Conservation (phyloP, 108 stramenopile genomes). For the Chaetoceros tenuissimus region DNA sequence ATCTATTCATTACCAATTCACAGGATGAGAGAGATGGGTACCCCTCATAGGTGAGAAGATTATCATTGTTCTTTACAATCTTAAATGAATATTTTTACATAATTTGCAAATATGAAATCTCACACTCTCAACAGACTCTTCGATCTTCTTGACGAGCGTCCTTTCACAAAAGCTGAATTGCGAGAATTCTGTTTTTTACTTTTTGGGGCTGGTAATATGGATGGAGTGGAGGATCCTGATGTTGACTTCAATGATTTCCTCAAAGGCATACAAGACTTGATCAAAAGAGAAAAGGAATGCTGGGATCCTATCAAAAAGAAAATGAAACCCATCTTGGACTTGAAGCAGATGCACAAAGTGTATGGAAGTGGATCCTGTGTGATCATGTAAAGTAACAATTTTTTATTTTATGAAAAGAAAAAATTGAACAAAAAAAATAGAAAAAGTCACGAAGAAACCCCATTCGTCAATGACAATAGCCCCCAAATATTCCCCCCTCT, state of each 20-base stretch:
- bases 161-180: conserved; percentile 48
- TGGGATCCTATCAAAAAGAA: conserved; percentile 25
- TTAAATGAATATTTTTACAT: no score
- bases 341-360: background rate
- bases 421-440: no score
- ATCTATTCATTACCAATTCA: conserved; percentile 62
- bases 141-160: conserved; percentile 67
- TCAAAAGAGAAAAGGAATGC: conserved; percentile 26
- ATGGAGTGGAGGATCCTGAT: conserved; percentile 31
- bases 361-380: background rate
- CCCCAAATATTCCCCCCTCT: no score
- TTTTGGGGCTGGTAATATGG: conserved; percentile 48
- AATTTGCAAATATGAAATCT: no score
- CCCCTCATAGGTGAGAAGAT: no score
- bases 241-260: conserved; percentile 28
- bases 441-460: no score
- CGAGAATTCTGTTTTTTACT: conserved; percentile 48
- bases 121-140: no score
- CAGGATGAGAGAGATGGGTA: conserved; percentile 58
- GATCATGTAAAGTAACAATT: background rate
- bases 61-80: no score
- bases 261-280: conserved; percentile 8
- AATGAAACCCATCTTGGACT: conserved; percentile 13
- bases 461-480: no score
- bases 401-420: no score